Percentiles rank a stretch among this genome's conserved stretches.
Evolutionary conservation across 2,329 filamentous ascomycete species (phyloP).

Genomic region (Claviceps pazoutovae): DNA sequence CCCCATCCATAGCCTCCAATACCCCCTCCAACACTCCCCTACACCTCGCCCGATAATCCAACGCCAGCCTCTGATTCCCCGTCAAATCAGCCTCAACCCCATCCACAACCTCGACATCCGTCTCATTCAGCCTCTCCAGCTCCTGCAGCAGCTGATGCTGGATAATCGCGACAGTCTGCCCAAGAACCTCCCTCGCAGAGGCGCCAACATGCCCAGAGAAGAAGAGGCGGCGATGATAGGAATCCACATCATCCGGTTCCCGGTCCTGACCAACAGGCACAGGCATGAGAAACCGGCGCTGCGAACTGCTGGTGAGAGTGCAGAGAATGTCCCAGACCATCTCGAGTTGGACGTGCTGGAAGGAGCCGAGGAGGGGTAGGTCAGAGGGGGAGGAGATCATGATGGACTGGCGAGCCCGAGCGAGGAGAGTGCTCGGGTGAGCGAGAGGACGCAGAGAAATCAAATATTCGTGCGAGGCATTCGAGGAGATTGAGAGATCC

Average conservation of each 20-base stretch:
- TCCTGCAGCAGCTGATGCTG: slow-evolving; percentile 28
- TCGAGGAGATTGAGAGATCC: not conserved
- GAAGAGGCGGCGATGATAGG: slow-evolving; percentile 13
- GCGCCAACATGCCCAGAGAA: slow-evolving; percentile 18
- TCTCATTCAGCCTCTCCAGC: slow-evolving; percentile 31
- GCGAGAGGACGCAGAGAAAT: slow-evolving; percentile 36
- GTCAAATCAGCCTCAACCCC: slow-evolving; percentile 24
- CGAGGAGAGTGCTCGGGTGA: slow-evolving; percentile 34
- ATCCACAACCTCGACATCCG: slow-evolving; percentile 29
- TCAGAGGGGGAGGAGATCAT: slow-evolving; percentile 11
- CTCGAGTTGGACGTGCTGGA: slow-evolving; percentile 37
- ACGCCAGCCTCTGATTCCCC: slow-evolving; percentile 32
- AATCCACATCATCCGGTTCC: slow-evolving; percentile 15
- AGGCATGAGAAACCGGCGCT: slow-evolving; percentile 16
- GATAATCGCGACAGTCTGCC: slow-evolving; percentile 26
- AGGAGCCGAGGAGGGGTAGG: slow-evolving; percentile 20
- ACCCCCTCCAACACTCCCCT: slow-evolving; percentile 32
- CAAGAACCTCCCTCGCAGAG: slow-evolving; percentile 16
- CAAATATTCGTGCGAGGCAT: slow-evolving; percentile 29
- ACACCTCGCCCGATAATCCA: slow-evolving; percentile 35
- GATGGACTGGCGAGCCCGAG: slow-evolving; percentile 22
- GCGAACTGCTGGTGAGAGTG: slow-evolving; percentile 22
- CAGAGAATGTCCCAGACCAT: slow-evolving; percentile 37
- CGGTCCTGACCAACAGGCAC: slow-evolving; percentile 6
- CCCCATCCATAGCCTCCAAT: slow-evolving; percentile 24